These are phyloP conservation scores for Furcasterigmium sp. DNA, from an alignment of 2,329 filamentous ascomycete species.

Conservation along the genomic window DNA sequence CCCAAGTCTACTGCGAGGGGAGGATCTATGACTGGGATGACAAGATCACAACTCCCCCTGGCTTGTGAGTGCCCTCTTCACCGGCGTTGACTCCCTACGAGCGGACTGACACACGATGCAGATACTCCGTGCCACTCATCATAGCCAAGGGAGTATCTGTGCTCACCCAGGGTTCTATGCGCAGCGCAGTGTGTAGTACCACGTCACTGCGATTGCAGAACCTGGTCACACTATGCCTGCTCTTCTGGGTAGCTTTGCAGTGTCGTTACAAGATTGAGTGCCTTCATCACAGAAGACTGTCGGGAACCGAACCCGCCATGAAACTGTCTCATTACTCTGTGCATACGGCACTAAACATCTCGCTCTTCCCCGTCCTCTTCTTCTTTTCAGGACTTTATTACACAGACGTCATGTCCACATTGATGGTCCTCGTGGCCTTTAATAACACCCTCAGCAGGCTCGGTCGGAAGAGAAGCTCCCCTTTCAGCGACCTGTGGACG, in stretches of 20 bases:
- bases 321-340: conserved; percentile 34
- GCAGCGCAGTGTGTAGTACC: background rate
- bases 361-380: conserved; percentile 83
- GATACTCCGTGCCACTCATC: conserved; percentile 40
- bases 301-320: conserved; percentile 4
- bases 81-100: background rate
- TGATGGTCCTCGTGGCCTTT: conserved; percentile 68
- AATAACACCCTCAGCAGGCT: conserved; percentile 46
- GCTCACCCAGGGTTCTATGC: conserved; percentile 9
- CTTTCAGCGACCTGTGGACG: conserved; percentile 34
- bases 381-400: conserved; percentile 97
- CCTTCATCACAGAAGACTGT: conserved; percentile 20
- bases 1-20: conserved; percentile 76
- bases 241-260: conserved; percentile 35
- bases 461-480: conserved; percentile 20
- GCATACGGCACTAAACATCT: conserved; percentile 71
- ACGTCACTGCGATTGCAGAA: conserved; percentile 32
- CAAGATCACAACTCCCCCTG: conserved; percentile 95
- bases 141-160: conserved; percentile 21
- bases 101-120: conserved; percentile 13
- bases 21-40: conserved; percentile 81
- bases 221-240: conserved; percentile 34
- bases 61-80: conserved; percentile 49
- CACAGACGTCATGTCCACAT: conserved; percentile 81
- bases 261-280: conserved; percentile 49